These are phyloP conservation scores for Entoloma clypeatum DNA, from an alignment of 1,284 basidiomycete genomes.

Conservation along the genomic window DNA sequence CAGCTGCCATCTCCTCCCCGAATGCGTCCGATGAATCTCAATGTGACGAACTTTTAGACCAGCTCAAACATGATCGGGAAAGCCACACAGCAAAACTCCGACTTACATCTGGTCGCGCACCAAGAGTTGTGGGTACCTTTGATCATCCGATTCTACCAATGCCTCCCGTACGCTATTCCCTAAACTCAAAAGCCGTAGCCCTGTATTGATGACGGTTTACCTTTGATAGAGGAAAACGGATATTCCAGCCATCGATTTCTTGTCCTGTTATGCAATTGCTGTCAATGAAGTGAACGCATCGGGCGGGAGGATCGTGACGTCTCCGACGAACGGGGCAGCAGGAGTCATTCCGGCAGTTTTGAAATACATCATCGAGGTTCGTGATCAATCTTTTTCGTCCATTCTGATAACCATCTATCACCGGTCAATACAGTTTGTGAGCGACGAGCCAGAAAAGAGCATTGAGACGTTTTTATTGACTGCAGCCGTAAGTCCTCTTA, in stretches of 20 bases:
- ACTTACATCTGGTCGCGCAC: constrained; percentile 29
- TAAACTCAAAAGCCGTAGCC: constrained; percentile 1
- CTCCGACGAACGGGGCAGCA: constrained; percentile 85
- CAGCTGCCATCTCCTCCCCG: constrained; percentile 11
- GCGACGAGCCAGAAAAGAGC: constrained; percentile 84
- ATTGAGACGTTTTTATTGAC: constrained; percentile 85
- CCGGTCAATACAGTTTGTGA: constrained; percentile 63
- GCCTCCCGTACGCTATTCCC: constrained; percentile 58
- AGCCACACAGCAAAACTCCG: constrained; percentile 4
- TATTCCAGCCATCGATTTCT: constrained; percentile 92
- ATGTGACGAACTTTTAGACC: constrained; percentile 1
- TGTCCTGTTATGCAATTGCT: constrained; percentile 90
- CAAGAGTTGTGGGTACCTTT: constrained; percentile 71
- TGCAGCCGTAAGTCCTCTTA: constrained; percentile 34
- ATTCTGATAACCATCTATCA: constrained; percentile 3
- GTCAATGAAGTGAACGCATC: constrained; percentile 91
- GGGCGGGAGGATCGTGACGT: constrained; percentile 92
- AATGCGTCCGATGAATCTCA: constrained; percentile 5
- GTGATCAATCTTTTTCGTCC: constrained; percentile 6
- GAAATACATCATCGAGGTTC: constrained; percentile 82
- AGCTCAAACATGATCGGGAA: constrained; percentile 2
- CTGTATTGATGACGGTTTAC: too few species aligned
- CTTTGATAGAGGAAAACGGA: constrained; percentile 65
- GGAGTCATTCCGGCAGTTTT: constrained; percentile 91
- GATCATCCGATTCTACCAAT: constrained; percentile 82